Base-by-base conservation (phyloP, 495 filamentous ascomycete genomes). In the Glarea lozoyensis region DNA sequence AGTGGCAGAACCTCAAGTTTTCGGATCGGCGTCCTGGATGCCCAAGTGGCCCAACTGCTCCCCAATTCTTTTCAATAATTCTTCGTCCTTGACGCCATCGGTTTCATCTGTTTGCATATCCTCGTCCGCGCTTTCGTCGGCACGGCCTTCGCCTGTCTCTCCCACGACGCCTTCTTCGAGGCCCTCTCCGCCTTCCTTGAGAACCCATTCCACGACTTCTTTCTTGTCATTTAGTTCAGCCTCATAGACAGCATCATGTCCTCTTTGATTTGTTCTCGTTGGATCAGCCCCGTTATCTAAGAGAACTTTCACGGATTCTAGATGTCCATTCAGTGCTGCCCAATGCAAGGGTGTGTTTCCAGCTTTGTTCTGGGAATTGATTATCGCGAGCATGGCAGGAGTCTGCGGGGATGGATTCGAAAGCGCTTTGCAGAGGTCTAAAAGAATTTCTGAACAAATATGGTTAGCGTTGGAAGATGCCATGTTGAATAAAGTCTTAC, bases 301-400 rank as follows among this genome's bases (percentile, higher is more conserved):
- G 10, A 97, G 74, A 2, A 76, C 56, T 66, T 92, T 84, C 10
- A 94, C 88, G 17, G 78, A 75, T 22, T 75, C 73, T 2, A 95
- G 61, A 53, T 94, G 87, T 11, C 90, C 89, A 48, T 92, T 90
- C 44, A 94, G 65, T 1, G 87, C 81, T 0, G 89, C 90, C 86
- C 87, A 96, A 66, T 96, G 89, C 40, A 97, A 63, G 1, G 87
- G 70, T 10, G 90, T 95, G 64, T 95, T 95, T 20, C 87, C 89
- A 19, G 80, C 77, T 44, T 74, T 59, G 49, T 97, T 96, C 56
- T 72, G 62, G 60, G 72, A 43, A 62, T 92, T 81, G 10, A 94
- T 45, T 24, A 81, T 70, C 0, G 64, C 49, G 24, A 60, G 57
- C 35, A 62, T 64, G 44, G 51, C 49, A 29, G 32, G 45, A 25